These are phyloP conservation scores for Moricandia arvensis DNA, from an alignment of 345 rosid genomes.

Conservation along the genomic window DNA sequence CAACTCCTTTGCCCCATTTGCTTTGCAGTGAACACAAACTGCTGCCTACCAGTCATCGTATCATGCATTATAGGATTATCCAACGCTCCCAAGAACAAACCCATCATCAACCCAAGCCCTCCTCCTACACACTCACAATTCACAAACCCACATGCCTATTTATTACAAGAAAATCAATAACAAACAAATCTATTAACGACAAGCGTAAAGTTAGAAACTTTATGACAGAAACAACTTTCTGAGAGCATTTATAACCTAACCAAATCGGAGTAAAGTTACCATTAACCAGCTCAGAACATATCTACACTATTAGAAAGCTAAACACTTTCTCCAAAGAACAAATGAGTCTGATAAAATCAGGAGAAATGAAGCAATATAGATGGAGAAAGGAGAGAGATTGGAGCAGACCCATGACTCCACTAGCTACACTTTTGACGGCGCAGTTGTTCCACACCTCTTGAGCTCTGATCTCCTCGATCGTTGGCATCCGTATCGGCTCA, in stretches of 20 bases:
- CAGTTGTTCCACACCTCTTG: constrained; percentile 97
- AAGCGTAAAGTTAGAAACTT: neutral
- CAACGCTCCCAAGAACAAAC: constrained; percentile 75
- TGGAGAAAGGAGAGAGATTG: neutral
- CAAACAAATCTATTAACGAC: neutral
- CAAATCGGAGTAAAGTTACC: no score
- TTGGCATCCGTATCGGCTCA: constrained; percentile 74
- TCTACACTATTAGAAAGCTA: neutral
- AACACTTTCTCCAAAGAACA: neutral
- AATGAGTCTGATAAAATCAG: no score
- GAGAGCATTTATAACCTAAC: no score
- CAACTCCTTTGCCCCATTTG: constrained; percentile 92
- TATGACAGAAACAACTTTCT: neutral
- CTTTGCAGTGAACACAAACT: constrained; percentile 62
- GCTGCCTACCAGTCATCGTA: constrained; percentile 78
- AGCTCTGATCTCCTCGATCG: constrained; percentile 80
- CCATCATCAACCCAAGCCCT: constrained; percentile 87
- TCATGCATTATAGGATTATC: constrained; percentile 82
- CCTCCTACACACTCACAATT: constrained; percentile 65
- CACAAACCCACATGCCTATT: neutral
- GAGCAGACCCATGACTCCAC: constrained; percentile 84
- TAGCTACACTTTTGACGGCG: constrained; percentile 68
- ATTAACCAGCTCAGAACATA: no score
- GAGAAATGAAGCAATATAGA: no score
- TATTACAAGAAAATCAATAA: neutral